Conservation (phyloP, 2,329 filamentous ascomycete species). For the Raffaelea arxii region DNA sequence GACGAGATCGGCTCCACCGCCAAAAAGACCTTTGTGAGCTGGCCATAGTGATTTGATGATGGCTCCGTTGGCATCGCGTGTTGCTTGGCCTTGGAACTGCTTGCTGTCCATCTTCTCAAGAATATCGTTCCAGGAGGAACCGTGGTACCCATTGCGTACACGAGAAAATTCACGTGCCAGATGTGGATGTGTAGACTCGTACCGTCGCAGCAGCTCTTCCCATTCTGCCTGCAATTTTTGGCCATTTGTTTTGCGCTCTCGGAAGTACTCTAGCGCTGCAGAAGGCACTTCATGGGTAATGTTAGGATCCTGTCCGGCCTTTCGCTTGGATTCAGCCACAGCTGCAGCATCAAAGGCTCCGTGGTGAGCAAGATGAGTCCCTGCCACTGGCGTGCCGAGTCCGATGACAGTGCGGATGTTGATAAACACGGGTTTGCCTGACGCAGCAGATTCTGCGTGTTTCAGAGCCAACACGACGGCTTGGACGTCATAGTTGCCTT, state of each 20-base stretch:
- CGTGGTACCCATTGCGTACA: conserved; percentile 34
- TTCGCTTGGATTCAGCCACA: conserved; percentile 43
- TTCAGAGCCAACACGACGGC: conserved; percentile 26
- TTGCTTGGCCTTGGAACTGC: neutral
- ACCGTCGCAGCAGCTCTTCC: conserved; percentile 25
- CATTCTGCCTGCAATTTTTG: conserved; percentile 36
- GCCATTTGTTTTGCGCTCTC: conserved; percentile 34
- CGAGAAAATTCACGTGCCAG: conserved; percentile 30
- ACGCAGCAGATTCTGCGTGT: conserved; percentile 23
- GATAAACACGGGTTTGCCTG: conserved; percentile 31
- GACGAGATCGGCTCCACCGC: neutral
- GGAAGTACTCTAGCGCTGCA: conserved; percentile 41
- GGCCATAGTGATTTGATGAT: neutral
- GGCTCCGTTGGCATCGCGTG: neutral
- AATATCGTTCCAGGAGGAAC: conserved; percentile 36
- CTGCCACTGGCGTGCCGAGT: conserved; percentile 33
- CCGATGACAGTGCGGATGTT: conserved; percentile 49
- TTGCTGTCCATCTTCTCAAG: conserved; percentile 28
- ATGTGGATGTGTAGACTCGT: conserved; percentile 14
- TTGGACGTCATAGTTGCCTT: conserved; percentile 41
- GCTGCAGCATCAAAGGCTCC: conserved; percentile 44
- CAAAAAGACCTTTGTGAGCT: neutral
- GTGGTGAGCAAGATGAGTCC: conserved; percentile 44
- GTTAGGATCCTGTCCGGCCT: conserved; percentile 37
- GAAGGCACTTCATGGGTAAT: conserved; percentile 34